Percentiles rank a stretch among this genome's conserved stretches.
Evolutionary conservation across 1,284 basidiomycete species (phyloP).

Genomic region (Megacollybia platyphylla): DNA sequence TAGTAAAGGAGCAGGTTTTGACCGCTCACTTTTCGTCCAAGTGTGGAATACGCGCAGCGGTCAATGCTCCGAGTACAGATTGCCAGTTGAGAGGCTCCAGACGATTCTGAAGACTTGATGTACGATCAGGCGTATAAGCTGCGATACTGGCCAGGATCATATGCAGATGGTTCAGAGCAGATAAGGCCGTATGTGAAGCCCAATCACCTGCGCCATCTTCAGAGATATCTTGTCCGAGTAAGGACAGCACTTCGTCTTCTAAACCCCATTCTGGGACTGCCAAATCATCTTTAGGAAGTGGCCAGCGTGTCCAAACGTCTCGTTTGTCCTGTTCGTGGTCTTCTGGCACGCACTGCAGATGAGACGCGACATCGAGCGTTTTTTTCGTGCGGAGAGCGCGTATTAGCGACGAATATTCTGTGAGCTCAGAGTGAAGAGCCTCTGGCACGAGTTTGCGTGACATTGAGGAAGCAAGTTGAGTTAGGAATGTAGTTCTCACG

Average conservation of each 20-base stretch:
- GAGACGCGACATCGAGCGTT: slow-evolving; percentile 39
- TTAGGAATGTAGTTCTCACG: too few species aligned
- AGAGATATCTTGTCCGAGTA: background rate
- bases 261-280: slow-evolving; percentile 45
- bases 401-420: slow-evolving; percentile 50
- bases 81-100: slow-evolving; percentile 8
- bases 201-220: background rate
- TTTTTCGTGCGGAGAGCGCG: slow-evolving; percentile 41
- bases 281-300: slow-evolving; percentile 42
- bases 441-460: slow-evolving; percentile 32
- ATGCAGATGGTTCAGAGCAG: slow-evolving; percentile 6
- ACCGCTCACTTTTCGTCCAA: background rate
- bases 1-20: background rate
- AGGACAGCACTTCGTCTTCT: slow-evolving; percentile 37
- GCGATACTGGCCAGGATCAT: slow-evolving; percentile 6
- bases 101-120: slow-evolving; percentile 8
- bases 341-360: background rate
- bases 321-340: slow-evolving; percentile 10
- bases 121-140: slow-evolving; percentile 3
- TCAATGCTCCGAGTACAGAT: slow-evolving; percentile 2
- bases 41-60: background rate
- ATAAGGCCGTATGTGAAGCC: slow-evolving; percentile 3
- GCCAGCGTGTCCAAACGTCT: slow-evolving; percentile 57
- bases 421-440: slow-evolving; percentile 42
- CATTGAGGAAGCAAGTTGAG: slow-evolving; percentile 15